Evolutionary conservation across 176 grass and related monocot species (phyloP).

Genomic region (Ampelocalamus luodianensis): DNA sequence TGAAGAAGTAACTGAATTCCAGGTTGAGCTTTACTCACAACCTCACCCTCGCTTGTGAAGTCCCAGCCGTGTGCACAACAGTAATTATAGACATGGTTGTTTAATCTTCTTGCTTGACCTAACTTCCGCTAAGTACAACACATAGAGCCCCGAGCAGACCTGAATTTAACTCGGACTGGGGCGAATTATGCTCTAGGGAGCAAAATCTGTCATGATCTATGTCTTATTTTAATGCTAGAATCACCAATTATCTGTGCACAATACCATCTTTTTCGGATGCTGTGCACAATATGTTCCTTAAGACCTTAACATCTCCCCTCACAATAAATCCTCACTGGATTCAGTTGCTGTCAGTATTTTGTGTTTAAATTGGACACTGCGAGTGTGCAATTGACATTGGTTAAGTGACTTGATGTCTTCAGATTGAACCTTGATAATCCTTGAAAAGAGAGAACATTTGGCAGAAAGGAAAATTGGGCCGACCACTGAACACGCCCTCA

Average conservation of each 20-base stretch:
- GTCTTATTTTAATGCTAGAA: conserved; percentile 8
- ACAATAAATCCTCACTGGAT: neutral
- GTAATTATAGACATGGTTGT: neutral
- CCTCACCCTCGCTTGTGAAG: no score
- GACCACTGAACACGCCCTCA: neutral
- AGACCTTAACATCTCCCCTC: neutral
- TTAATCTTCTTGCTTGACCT: conserved; percentile 38
- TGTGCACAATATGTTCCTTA: neutral
- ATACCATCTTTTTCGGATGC: neutral
- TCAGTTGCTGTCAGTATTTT: neutral
- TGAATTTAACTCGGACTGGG: conserved; percentile 6
- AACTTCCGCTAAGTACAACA: conserved; percentile 17
- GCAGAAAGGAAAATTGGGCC: neutral
- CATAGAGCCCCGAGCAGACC: conserved; percentile 47
- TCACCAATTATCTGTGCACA: conserved; percentile 3
- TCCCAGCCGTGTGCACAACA: neutral
- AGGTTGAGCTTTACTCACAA: neutral
- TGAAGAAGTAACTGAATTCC: neutral
- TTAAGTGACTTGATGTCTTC: neutral
- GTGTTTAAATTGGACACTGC: neutral
- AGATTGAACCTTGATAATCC: neutral
- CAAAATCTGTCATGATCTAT: neutral
- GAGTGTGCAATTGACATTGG: neutral
- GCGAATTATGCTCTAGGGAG: conserved; percentile 19
- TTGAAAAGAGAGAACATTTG: neutral